Conservation (phyloP, 306 rosid species). For the Hylodesmum podocarpum region DNA sequence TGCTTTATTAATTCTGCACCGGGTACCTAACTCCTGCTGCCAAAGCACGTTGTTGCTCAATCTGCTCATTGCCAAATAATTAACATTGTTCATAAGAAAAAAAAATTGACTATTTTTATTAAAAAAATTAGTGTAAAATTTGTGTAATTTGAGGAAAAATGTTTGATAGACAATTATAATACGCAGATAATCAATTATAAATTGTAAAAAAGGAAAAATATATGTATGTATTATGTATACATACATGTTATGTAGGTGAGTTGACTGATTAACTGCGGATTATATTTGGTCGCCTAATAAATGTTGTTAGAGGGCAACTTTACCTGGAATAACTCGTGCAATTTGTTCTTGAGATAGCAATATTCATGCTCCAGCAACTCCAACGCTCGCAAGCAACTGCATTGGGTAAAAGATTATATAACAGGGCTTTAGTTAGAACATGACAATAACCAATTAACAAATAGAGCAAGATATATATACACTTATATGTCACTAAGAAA, state of each 20-base stretch:
- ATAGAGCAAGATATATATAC: background rate
- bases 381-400: slow-evolving; percentile 84
- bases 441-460: background rate
- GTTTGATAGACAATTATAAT: too few relatives aligned
- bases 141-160: too few relatives aligned
- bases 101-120: too few relatives aligned
- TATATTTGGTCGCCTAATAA: too few relatives aligned
- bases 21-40: slow-evolving; percentile 91
- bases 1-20: slow-evolving; percentile 46
- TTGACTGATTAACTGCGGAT: too few relatives aligned
- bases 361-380: slow-evolving; percentile 90
- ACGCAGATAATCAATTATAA: too few relatives aligned
- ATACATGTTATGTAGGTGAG: too few relatives aligned
- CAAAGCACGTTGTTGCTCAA: slow-evolving; percentile 81
- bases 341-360: slow-evolving; percentile 88
- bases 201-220: too few relatives aligned
- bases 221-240: too few relatives aligned
- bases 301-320: background rate
- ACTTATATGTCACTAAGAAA: background rate
- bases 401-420: background rate
- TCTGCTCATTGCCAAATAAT: slow-evolving; percentile 42
- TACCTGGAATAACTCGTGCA: slow-evolving; percentile 93
- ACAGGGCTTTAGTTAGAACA: background rate
- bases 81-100: too few relatives aligned
- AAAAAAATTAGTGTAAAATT: too few relatives aligned